Evolutionary conservation across 2,329 filamentous ascomycete genomes (phyloP).

Genomic region (Talaromyces funiculosus): DNA sequence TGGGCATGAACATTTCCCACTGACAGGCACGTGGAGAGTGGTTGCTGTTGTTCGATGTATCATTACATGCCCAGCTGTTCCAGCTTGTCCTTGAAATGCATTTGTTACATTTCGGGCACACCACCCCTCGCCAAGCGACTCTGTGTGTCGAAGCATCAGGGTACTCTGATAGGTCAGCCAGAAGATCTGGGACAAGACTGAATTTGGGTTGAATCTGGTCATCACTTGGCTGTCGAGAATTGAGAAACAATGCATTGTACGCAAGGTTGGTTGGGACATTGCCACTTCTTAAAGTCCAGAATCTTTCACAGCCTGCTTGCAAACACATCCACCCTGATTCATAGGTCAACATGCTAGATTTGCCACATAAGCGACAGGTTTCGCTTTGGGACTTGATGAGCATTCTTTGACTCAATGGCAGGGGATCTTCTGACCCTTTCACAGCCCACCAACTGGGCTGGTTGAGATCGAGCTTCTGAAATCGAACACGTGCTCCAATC

Average conservation of each 20-base stretch:
- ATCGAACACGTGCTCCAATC: conserved; percentile 52
- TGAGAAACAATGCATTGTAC: conserved; percentile 56
- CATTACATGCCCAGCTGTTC: conserved; percentile 55
- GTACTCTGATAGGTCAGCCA: conserved; percentile 33
- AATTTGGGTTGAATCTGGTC: conserved; percentile 33
- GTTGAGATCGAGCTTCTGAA: conserved; percentile 57
- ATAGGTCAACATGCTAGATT: conserved; percentile 31
- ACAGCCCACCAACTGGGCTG: conserved; percentile 56
- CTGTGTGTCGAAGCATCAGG: conserved; percentile 44
- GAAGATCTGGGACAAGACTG: conserved; percentile 36
- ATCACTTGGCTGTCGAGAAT: conserved; percentile 45
- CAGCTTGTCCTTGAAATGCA: conserved; percentile 59
- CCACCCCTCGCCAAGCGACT: conserved; percentile 56
- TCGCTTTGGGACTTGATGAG: conserved; percentile 17
- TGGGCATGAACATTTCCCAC: conserved; percentile 39
- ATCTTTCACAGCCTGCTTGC: conserved; percentile 41
- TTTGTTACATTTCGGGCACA: conserved; percentile 59
- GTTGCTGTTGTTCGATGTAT: conserved; percentile 11
- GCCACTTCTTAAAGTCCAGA: conserved; percentile 38
- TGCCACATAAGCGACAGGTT: conserved; percentile 40
- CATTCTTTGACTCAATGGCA: conserved; percentile 26
- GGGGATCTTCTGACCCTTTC: conserved; percentile 23
- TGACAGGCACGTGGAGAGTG: conserved; percentile 30
- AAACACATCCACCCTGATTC: conserved; percentile 56
- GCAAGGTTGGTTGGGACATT: conserved; percentile 27